Base-by-base conservation (phyloP, 163 green algal genomes). In the Volvox carteri region DNA sequence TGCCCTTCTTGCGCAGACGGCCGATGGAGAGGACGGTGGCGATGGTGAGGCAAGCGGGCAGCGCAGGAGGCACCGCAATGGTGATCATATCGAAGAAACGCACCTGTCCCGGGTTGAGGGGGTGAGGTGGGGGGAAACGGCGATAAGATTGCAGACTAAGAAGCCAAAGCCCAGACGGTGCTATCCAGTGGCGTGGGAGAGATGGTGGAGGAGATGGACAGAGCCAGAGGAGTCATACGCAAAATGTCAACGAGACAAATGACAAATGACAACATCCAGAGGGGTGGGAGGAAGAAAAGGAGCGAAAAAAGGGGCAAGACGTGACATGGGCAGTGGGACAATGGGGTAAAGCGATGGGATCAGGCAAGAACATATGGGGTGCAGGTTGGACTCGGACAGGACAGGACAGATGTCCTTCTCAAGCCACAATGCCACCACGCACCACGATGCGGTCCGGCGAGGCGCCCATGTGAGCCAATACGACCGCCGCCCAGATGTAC, bases 41-140 rank as follows among this genome's bases (percentile, higher is more conserved):
- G 60, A 97, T 95, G 8, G 94, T 95, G 30, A 97, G 90, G 88
- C 95, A 97, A 12, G 95, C 95, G 50, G 95, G 95, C 86, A 97
- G 91, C 9, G 93, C 95, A 18, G 95, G 95, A 9, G 95, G 95
- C 78, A 97, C 95, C 0, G 95, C 95, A 28, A 97, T 93, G 23
- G 95, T 97, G 89, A 97, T 94, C 92, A 97, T 94, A 91, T 97
- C 95, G 37, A 97, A 91, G 86, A 96, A 95, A 21, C 92, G 88
- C 0, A 95, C 80, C 80, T 87, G 46, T n/a, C 37, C 8, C 23
- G 67, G 33, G 67, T 14, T 21, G 35, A 37, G 67, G 67, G 37
- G 7, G 37, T 35, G 37, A 35, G 7, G 33, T 33, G 33, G 37
- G 72, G 72, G 39, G 18, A 78, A 42, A 9, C 39, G 42, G 44